These are phyloP conservation scores for Tetrastigma voinierianum DNA, from an alignment of 164 flowering plant species.

Conservation along the genomic window DNA sequence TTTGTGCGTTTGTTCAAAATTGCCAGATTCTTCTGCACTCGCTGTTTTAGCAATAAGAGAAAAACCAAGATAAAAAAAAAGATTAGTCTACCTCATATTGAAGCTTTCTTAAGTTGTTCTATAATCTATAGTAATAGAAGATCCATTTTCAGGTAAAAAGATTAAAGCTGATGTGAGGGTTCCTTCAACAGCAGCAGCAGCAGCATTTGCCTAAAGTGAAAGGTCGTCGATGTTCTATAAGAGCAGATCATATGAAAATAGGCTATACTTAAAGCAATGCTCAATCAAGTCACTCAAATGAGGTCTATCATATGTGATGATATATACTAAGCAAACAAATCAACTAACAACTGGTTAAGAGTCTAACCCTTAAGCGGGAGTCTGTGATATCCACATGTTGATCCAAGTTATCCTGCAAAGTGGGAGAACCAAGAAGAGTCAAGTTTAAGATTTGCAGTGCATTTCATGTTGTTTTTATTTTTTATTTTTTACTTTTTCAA, in stretches of 20 bases:
- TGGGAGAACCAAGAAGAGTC: neutral
- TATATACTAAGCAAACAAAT: too few species aligned
- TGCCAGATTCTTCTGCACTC: conserved; percentile 74
- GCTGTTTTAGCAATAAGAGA: conserved; percentile 35
- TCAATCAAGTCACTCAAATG: too few species aligned
- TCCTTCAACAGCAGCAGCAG: too few species aligned
- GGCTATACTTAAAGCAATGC: too few species aligned
- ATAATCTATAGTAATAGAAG: too few species aligned
- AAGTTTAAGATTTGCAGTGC: neutral
- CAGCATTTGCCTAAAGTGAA: too few species aligned
- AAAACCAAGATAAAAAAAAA: conserved; percentile 11
- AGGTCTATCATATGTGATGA: too few species aligned
- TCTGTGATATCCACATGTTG: conserved; percentile 75
- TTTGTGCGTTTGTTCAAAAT: conserved; percentile 74
- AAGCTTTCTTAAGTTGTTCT: too few species aligned
- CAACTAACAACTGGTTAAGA: neutral
- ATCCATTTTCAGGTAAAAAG: too few species aligned
- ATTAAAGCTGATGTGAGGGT: too few species aligned
- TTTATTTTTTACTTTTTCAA: neutral
- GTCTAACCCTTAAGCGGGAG: conserved; percentile 61
- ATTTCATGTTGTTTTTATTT: neutral
- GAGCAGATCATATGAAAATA: too few species aligned
- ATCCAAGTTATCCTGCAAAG: conserved; percentile 75
- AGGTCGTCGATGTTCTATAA: too few species aligned
- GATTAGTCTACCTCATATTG: neutral